Base-by-base conservation (phyloP, 148 eudicot genomes). In the Persicaria maculosa region DNA sequence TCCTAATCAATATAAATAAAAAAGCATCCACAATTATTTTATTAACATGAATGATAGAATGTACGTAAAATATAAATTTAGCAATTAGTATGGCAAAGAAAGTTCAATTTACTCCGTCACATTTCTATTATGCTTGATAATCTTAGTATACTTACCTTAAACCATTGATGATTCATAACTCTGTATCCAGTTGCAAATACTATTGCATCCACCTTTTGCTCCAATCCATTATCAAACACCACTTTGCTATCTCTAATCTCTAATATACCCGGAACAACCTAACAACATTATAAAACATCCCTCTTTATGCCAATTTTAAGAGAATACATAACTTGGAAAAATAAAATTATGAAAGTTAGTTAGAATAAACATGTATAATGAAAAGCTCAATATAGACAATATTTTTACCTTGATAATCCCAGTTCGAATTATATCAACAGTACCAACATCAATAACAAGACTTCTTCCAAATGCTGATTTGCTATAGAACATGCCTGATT, bases 391-490 rank as follows among this genome's bases (percentile, higher is more conserved):
- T 31, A 31, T 12, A 7, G 22, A 22, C 6, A 67, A 20, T 7
- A 15, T 74, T 45, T 9, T 59, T 58, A 77, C 86, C 84, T 80
- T 81, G 55, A 81, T 84, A 31, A 69, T 65, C 9, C 80, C 74
- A 0, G 50, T 9, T 53, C 45, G 16, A 6, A 84, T 81, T 52
- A 70, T n/a, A n/a, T n/a, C n/a, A n/a, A n/a, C n/a, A n/a, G n/a
- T n/a, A 7, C 86, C 86, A 40, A 84, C 80, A 70, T 81, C 82
- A 62, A 84, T 64, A 1, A 81, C 84, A 1, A 80, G 78, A 16
- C 78, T 70, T 55, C 80, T 76, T n/a, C 86, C 80, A 0, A 44
- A 53, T 4, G 59, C 50, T 2, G 10, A 64, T 61, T 84, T 84
- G 6, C 76, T 71, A 16, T 61, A 71, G 40, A 84, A 84, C 1